Conservation (phyloP, 805 yeast species). For the Nakazawaea populi region DNA sequence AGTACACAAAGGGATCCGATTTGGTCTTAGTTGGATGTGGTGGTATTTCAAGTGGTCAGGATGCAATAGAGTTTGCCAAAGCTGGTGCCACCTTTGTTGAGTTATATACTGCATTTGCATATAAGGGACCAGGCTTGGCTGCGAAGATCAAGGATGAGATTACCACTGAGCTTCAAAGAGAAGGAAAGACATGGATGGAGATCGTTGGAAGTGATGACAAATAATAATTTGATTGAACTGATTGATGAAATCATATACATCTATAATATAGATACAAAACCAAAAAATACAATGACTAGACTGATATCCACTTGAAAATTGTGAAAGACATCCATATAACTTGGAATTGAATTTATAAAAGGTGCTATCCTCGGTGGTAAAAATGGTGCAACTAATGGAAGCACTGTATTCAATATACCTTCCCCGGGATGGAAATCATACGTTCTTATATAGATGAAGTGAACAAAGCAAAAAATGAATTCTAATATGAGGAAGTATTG, state of each 20-base stretch:
- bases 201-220: slow-evolving; percentile 60
- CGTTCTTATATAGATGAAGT: slow-evolving; percentile 12
- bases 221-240: slow-evolving; percentile 4
- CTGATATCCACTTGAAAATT: slow-evolving; percentile 21
- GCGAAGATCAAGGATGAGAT: slow-evolving; percentile 55
- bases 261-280: slow-evolving; percentile 14
- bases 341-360: slow-evolving; percentile 14
- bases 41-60: slow-evolving; percentile 82
- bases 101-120: slow-evolving; percentile 85
- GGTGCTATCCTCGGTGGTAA: slow-evolving; percentile 16
- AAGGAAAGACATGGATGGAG: slow-evolving; percentile 81
- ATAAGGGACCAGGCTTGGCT: slow-evolving; percentile 85
- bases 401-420: slow-evolving; percentile 13
- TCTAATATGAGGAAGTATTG: slow-evolving; percentile 18
- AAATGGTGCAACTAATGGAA: slow-evolving; percentile 17
- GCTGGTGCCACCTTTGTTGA: slow-evolving; percentile 93
- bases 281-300: slow-evolving; percentile 21
- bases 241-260: slow-evolving; percentile 10
- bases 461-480: slow-evolving; percentile 13
- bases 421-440: slow-evolving; percentile 8
- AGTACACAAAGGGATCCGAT: slow-evolving; percentile 67
- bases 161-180: slow-evolving; percentile 52
- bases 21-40: slow-evolving; percentile 90
- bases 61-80: slow-evolving; percentile 84
- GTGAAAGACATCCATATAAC: slow-evolving; percentile 20